A percentile compares a stretch with the other conserved stretches of the same genome.
These are phyloP conservation scores for Corniculantispora saksenae DNA, from an alignment of 2,329 filamentous ascomycete species.

Conservation along the genomic window DNA sequence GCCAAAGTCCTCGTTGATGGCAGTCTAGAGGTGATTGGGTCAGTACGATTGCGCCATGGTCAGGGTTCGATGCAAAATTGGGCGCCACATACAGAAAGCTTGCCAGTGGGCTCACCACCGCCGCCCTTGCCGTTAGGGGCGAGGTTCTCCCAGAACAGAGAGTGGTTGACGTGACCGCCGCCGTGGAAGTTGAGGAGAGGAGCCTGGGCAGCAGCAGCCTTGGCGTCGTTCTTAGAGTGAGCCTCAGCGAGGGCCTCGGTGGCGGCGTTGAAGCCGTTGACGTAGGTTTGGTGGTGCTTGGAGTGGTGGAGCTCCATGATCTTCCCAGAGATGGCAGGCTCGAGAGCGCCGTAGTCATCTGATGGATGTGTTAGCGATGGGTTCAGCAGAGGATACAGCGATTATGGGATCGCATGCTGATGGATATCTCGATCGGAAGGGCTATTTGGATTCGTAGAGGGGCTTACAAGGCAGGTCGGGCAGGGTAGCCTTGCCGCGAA, in stretches of 20 bases:
- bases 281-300: slow-evolving; percentile 93
- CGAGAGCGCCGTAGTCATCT: slow-evolving; percentile 97
- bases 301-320: slow-evolving; percentile 97
- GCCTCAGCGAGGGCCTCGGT: slow-evolving; percentile 70
- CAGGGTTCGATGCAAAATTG: neutral
- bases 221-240: slow-evolving; percentile 60
- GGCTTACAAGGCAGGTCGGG: slow-evolving; percentile 72
- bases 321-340: slow-evolving; percentile 78
- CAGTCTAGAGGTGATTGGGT: slow-evolving; percentile 35
- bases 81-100: slow-evolving; percentile 54
- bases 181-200: slow-evolving; percentile 75
- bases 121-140: slow-evolving; percentile 64
- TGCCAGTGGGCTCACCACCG: slow-evolving; percentile 61
- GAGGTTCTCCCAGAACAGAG: slow-evolving; percentile 83
- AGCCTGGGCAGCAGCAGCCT: slow-evolving; percentile 51
- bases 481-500: slow-evolving; percentile 86
- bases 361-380: slow-evolving; percentile 6
- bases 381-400: neutral
- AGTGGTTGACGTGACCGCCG: slow-evolving; percentile 85
- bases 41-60: neutral
- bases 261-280: slow-evolving; percentile 83
- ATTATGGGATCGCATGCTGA: neutral
- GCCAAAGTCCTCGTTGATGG: slow-evolving; percentile 69
- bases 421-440: neutral
- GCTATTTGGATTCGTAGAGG: neutral